Evolutionary conservation across 2,329 filamentous ascomycete species (phyloP).

Genomic region (Claviceps sp.): DNA sequence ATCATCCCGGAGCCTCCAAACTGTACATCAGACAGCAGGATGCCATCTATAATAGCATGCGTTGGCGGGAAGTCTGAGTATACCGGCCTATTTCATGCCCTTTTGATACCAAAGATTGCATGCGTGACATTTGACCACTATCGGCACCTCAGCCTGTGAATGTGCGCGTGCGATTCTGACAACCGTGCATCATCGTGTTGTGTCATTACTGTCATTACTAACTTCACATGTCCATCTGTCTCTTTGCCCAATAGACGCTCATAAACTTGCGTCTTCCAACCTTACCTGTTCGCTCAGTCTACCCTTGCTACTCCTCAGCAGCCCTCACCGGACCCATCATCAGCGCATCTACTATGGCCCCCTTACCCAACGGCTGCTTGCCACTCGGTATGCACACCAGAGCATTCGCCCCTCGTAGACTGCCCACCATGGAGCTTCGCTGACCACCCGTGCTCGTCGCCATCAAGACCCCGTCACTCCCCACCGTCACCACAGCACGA

Average conservation of each 20-base stretch:
- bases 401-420: constrained; percentile 78
- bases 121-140: too few relatives aligned
- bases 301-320: not conserved
- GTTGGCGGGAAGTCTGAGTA: constrained; percentile 3
- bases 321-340: constrained; percentile 49
- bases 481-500: constrained; percentile 59
- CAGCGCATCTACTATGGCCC: constrained; percentile 60
- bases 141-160: too few relatives aligned
- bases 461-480: constrained; percentile 51
- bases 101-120: not conserved
- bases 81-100: not conserved
- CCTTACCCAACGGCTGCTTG: constrained; percentile 51
- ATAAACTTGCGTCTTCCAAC: not conserved
- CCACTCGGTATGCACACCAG: constrained; percentile 61
- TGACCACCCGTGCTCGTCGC: constrained; percentile 82
- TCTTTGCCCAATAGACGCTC: too few relatives aligned
- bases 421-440: constrained; percentile 79
- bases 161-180: too few relatives aligned
- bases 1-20: constrained; percentile 17
- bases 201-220: too few relatives aligned
- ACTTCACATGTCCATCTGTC: too few relatives aligned
- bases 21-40: constrained; percentile 20
- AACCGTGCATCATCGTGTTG: too few relatives aligned
- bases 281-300: not conserved
- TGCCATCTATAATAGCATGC: constrained; percentile 8